Conservation (phyloP, 129 eudicot species). For the Scalesia atractyloides region DNA sequence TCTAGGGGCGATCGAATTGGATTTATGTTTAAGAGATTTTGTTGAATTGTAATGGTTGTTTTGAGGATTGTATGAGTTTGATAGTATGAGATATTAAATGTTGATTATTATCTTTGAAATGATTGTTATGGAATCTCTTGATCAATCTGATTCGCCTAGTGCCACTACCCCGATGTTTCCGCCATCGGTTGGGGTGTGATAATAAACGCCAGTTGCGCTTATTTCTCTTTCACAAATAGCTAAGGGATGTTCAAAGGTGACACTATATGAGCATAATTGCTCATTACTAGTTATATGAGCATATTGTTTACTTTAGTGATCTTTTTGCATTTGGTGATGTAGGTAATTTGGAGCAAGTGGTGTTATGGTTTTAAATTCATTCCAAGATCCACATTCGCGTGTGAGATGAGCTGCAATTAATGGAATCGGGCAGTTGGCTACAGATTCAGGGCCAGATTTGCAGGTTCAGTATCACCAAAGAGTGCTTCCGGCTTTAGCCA, state of each 20-base stretch:
- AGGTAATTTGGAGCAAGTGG: conserved; percentile 99
- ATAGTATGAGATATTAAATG: too few species aligned
- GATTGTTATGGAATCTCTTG: too few species aligned
- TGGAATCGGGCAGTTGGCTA: conserved; percentile 94
- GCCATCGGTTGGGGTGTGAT: too few species aligned
- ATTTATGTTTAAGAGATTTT: too few species aligned
- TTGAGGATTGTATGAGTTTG: too few species aligned
- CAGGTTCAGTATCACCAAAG: conserved; percentile 86
- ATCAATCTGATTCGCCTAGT: too few species aligned
- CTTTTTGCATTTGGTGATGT: conserved; percentile 1
- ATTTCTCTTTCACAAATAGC: conserved; percentile 92
- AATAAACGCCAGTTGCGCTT: conserved; percentile 81
- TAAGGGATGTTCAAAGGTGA: conserved; percentile 92
- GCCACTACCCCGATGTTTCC: too few species aligned
- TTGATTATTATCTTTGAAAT: too few species aligned
- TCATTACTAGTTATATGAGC: neutral
- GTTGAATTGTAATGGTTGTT: too few species aligned
- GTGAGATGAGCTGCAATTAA: conserved; percentile 99
- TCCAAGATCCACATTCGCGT: conserved; percentile 94
- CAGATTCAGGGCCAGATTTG: conserved; percentile 97
- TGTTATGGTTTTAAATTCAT: conserved; percentile 85
- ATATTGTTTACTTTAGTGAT: neutral
- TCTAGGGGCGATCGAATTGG: too few species aligned
- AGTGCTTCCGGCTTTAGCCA: conserved; percentile 83
- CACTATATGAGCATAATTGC: neutral